Evolutionary conservation across 2,329 filamentous ascomycete genomes (phyloP).

Genomic region (Xylariales sp.): DNA sequence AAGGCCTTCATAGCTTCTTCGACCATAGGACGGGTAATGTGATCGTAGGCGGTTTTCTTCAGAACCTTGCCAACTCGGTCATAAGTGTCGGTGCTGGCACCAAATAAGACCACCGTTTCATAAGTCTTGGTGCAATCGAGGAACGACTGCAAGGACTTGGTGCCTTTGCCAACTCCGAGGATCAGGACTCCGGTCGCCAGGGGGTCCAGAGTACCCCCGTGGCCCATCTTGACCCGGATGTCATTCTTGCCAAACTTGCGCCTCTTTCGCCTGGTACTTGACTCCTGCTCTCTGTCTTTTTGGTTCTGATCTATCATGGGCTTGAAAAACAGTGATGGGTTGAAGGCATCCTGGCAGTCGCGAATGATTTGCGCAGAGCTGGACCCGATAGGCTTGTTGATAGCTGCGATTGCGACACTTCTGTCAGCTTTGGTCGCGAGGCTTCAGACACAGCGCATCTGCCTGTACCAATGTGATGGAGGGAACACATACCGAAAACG

Average conservation of each 20-base stretch:
- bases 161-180: conserved; percentile 80
- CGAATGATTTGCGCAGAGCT: conserved; percentile 89
- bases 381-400: conserved; percentile 86
- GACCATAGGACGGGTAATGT: conserved; percentile 75
- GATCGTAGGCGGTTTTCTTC: conserved; percentile 67
- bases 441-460: too few relatives aligned
- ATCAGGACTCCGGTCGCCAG: conserved; percentile 91
- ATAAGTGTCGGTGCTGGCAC: conserved; percentile 88
- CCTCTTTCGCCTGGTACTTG: conserved; percentile 54
- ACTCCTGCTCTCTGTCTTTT: conserved; percentile 50
- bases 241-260: conserved; percentile 53
- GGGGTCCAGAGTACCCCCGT: conserved; percentile 93
- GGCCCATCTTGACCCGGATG: conserved; percentile 84
- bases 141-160: conserved; percentile 76
- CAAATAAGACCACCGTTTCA: conserved; percentile 84
- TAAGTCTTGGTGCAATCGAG: conserved; percentile 90
- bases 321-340: conserved; percentile 72
- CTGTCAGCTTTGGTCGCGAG: conserved; percentile 2
- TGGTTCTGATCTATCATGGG: conserved; percentile 68
- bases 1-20: conserved; percentile 73
- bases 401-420: conserved; percentile 49
- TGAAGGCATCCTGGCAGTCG: conserved; percentile 80
- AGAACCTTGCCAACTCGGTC: conserved; percentile 83
- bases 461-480: not conserved
- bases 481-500: conserved; percentile 44